Evolutionary conservation across 768 basidiomycete species (phyloP), one percentile per base, ranked within the genome.

Genomic region (Heimioporus sp.): DNA sequence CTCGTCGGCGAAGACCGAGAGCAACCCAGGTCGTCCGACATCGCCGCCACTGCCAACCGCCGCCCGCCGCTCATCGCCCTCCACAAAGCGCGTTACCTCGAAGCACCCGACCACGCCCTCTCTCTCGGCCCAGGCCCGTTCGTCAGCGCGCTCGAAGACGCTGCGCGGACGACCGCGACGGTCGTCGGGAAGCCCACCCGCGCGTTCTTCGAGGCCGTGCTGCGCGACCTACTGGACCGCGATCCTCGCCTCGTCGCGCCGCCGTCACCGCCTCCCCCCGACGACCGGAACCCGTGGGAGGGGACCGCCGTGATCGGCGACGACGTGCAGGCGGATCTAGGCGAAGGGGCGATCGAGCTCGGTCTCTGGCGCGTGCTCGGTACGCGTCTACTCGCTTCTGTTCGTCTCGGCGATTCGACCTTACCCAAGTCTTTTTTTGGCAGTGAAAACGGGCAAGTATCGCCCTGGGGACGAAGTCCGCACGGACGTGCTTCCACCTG

Each of bases 121-220:
- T 83, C 82, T 4, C 71, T 88, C 12, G 87, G 87, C 2, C 83
- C 85, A 0, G 86, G 87, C 0, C 84, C 86, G 3, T 90, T 89
- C 59, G 78, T 89, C 16, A 65, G 73, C 2, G 85, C 82, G 0
- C 73, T 89, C 13, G 85, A 88, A 59, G 65, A 69, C 15, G 84
- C 85, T 1, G 54, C 78, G 0, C 77, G 74, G 0, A 61, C 70
- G 34, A 55, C 72, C 11, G 81, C 85, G 0, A 73, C 73, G 41
- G 70, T 82, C 17, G 77, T 89, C 5, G 87, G 87, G 2, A 89
- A 89, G 60, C 86, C 87, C 0, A 76, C 75, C 0, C 70, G 70
- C 15, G 57, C 67, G 1, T 88, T 89, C 61, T 88, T 86, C 57
- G 71, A 84, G 52, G 68, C 77, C 10, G 82, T 80, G 12, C 72